Evolutionary conservation across 306 rosid species (phyloP), one percentile per base, ranked within the genome.

Genomic region (Corylus americana): DNA sequence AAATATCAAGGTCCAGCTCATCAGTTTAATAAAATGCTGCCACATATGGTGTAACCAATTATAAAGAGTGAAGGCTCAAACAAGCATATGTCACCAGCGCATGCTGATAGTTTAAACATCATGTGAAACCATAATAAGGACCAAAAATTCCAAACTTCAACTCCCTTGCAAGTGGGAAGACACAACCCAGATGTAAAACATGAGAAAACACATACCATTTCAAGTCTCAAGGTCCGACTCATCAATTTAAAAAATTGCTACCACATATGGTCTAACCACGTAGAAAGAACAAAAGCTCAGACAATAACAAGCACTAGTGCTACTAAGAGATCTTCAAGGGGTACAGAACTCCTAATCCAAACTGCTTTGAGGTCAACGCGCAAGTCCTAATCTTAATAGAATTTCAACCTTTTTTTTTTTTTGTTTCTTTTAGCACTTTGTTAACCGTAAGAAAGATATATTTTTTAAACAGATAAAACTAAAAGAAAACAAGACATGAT

Each of bases 81-180:
- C 25, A 67, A 64, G 29, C 22, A 16, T 39, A 63, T 44, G 77
- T 31, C 0, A 70, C 42, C 74, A 31, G 77, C 31, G 8, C 55
- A 67, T 67, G 66, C 37, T 31, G 68, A 35, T 44, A 58, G 25
- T 67, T 8, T 14, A 67, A 39, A 67, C 51, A 29, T 39, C 72
- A 39, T 42, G 22, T 10, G 13, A 37, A 67, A 67, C 62, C 71
- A 58, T 51, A 59, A 14, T 42, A 67, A 67, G 72, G 27, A 67
- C 16, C 50, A 16, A 14, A 67, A 9, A 18, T 67, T 17, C 42
- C 27, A 67, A 42, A 67, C 27, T 67, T 67, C 9, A 18, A 42
- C 29, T 67, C 49, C 51, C 72, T 67, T 16, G 51, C 50, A 67
- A 67, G 29, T 67, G 72, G 48, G 72, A 39, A 39, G 50, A 47